Percentiles rank a stretch among this genome's conserved stretches.
These are phyloP conservation scores for Cryoendolithus antarcticus DNA, from an alignment of 2,329 filamentous ascomycete species.

Conservation along the genomic window DNA sequence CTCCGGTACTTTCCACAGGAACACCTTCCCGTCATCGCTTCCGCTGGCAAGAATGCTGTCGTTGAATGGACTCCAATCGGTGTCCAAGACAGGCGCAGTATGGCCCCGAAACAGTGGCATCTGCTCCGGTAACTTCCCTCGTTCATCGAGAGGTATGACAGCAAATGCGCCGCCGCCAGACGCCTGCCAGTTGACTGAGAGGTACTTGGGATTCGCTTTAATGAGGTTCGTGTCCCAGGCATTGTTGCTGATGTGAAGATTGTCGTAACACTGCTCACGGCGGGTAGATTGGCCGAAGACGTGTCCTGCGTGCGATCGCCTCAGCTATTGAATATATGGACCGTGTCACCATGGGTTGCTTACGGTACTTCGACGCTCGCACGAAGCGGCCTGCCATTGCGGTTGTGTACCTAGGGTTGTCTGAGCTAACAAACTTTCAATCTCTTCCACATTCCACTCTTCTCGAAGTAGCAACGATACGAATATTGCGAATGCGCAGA, in stretches of 20 bases:
- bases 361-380: slow-evolving; percentile 62
- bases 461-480: too few species aligned
- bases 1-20: slow-evolving; percentile 88
- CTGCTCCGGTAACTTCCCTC: slow-evolving; percentile 79
- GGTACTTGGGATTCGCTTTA: slow-evolving; percentile 93
- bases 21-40: slow-evolving; percentile 93
- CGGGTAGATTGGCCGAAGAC: slow-evolving; percentile 92
- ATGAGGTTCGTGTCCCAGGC: slow-evolving; percentile 98
- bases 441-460: too few species aligned
- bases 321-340: slow-evolving; percentile 4
- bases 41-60: slow-evolving; percentile 84
- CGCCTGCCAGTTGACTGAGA: slow-evolving; percentile 97
- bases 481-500: too few species aligned
- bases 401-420: background rate
- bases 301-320: slow-evolving; percentile 55
- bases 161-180: slow-evolving; percentile 94
- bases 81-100: slow-evolving; percentile 89
- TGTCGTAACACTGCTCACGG: slow-evolving; percentile 98
- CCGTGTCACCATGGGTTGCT: slow-evolving; percentile 22
- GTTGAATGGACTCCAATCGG: slow-evolving; percentile 98
- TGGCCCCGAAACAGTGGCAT: slow-evolving; percentile 93
- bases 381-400: slow-evolving; percentile 60
- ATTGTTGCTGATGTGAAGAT: slow-evolving; percentile 92
- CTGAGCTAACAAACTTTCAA: too few species aligned
- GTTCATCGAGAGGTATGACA: slow-evolving; percentile 82